Conservation (phyloP, 108 stramenopile genomes). For the Skeletonema grethae region DNA sequence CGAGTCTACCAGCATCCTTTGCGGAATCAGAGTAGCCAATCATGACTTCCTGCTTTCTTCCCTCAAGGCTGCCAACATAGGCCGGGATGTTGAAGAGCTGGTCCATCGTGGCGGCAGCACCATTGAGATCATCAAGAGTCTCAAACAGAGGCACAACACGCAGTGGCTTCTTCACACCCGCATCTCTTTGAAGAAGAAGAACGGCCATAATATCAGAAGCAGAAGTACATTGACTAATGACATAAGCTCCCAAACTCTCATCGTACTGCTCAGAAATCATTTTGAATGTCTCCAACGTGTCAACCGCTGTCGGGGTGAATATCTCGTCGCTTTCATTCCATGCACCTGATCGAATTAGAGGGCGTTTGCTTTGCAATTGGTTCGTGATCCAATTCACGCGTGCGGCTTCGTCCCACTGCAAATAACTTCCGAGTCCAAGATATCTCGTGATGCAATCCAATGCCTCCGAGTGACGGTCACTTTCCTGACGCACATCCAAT, state of each 20-base stretch:
- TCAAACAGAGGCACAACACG: constrained; percentile 98
- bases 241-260: constrained; percentile 93
- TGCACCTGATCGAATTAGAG: constrained; percentile 79
- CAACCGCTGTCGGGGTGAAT: constrained; percentile 69
- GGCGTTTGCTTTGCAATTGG: constrained; percentile 86
- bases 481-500: constrained; percentile 95
- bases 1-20: constrained; percentile 96
- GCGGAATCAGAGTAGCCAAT: constrained; percentile 97
- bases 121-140: constrained; percentile 93
- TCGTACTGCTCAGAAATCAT: constrained; percentile 89
- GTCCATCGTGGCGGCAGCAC: constrained; percentile 86
- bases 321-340: constrained; percentile 69
- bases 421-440: constrained; percentile 91
- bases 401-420: constrained; percentile 90
- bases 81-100: constrained; percentile 82
- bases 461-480: constrained; percentile 89
- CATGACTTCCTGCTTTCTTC: constrained; percentile 95
- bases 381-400: constrained; percentile 88
- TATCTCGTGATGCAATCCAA: constrained; percentile 91
- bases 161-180: constrained; percentile 89
- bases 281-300: constrained; percentile 77
- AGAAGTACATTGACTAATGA: constrained; percentile 92
- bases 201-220: constrained; percentile 96
- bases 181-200: constrained; percentile 90
- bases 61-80: constrained; percentile 87